Evolutionary conservation across 768 basidiomycete genomes (phyloP), one percentile per base, ranked within the genome.

Genomic region (Calocybe gangraenosa): DNA sequence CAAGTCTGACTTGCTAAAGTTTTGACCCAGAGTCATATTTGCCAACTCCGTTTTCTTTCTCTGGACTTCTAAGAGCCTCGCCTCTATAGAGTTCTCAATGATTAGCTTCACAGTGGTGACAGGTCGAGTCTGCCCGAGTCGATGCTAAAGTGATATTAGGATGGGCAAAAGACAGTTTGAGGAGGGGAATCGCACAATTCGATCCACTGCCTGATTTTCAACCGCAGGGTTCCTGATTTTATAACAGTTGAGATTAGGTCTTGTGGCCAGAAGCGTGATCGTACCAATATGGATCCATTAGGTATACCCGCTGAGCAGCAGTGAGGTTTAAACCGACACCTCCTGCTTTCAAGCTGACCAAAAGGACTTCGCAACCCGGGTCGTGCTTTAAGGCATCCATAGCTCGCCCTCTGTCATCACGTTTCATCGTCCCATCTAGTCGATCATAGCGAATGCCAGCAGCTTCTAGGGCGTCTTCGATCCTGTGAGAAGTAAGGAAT

Each of bases 201-300:
- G 89, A 67, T 99, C 96, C 21, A 97, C 91, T 15, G 94, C 95
- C 66, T 97, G 95, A 58, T 96, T 93, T 68, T 98, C 93, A 4
- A 94, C 93, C 15, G 92, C 92, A 13, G 93, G 93, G 57, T 96
- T 96, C 92, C 90, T 92, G 54, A 5, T 35, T 28, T 15, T 36
- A 42, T n/a, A 44, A 40, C 32, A 51, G 39, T 36, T 33, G 25
- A 49, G 13, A 18, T 19, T 11, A 17, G 38, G 1, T n/a, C 18
- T 11, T 17, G 32, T 20, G 39, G 25, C 14, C 15, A 9, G n/a
- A 39, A 49, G 50, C 19, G 14, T 30, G 11, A 21, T 59, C 69
- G 52, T 59, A 86, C 92, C 93, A 97, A 64, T 96, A 97, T 33
- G 93, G 93, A 67, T 97, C 93, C 82, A 98, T 93, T 34, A 99